These are phyloP conservation scores for Beauveria asiatica DNA, from an alignment of 2,329 filamentous ascomycete genomes.

Conservation along the genomic window DNA sequence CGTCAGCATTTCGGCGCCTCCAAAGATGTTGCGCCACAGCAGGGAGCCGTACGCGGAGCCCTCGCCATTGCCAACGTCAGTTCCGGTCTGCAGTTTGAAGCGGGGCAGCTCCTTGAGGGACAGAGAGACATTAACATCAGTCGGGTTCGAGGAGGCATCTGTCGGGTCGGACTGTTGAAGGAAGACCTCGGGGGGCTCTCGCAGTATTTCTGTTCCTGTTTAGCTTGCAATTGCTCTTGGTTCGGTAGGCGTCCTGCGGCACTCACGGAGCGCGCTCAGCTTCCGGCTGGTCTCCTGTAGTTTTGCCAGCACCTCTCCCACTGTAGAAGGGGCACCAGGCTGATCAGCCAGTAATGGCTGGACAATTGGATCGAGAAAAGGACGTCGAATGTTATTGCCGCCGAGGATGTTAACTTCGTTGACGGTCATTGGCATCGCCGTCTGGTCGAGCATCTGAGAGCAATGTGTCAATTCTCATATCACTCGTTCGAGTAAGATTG, in stretches of 20 bases:
- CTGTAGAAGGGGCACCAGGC: slow-evolving; percentile 59
- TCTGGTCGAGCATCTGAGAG: slow-evolving; percentile 55
- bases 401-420: slow-evolving; percentile 78
- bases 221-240: slow-evolving; percentile 12
- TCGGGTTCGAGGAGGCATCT: slow-evolving; percentile 60
- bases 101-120: slow-evolving; percentile 75
- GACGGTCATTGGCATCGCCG: slow-evolving; percentile 78
- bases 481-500: not conserved
- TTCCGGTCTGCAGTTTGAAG: slow-evolving; percentile 86
- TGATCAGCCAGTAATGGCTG: slow-evolving; percentile 65
- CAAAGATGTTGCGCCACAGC: slow-evolving; percentile 84
- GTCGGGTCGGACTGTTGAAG: slow-evolving; percentile 66
- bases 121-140: slow-evolving; percentile 76
- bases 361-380: slow-evolving; percentile 77
- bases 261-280: slow-evolving; percentile 69
- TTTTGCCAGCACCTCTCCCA: slow-evolving; percentile 69
- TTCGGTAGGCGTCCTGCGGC: not conserved
- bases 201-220: slow-evolving; percentile 64
- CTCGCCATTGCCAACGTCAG: slow-evolving; percentile 87
- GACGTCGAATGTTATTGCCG: slow-evolving; percentile 70
- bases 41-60: slow-evolving; percentile 87
- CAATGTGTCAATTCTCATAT: not conserved
- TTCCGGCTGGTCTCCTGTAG: slow-evolving; percentile 63
- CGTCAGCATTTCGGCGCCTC: slow-evolving; percentile 82
- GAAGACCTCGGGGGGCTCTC: slow-evolving; percentile 72